Evolutionary conservation across 1,139 yeast genomes (phyloP).

Genomic region (Taphrina pruni): DNA sequence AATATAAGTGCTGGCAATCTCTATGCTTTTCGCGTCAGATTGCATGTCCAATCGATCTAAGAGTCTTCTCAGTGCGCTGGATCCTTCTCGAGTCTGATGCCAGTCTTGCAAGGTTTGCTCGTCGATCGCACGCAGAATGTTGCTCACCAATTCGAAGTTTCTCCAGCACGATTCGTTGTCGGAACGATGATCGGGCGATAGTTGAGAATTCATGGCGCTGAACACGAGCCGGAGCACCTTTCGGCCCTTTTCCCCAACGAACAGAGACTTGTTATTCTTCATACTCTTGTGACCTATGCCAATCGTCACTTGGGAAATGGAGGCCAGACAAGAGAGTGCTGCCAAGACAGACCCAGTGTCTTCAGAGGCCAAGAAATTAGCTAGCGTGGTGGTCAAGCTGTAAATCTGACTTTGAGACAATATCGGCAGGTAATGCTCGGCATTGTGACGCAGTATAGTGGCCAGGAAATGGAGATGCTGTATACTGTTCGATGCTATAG

Average conservation of each 20-base stretch:
- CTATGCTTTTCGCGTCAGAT: neutral
- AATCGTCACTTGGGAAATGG: neutral
- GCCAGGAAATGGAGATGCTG: conserved; percentile 15
- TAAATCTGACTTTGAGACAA: conserved; percentile 9
- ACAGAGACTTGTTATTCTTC: conserved; percentile 5
- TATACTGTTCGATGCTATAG: neutral
- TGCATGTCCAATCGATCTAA: conserved; percentile 12
- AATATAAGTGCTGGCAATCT: neutral
- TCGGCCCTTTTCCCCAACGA: conserved; percentile 28
- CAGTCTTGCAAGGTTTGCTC: conserved; percentile 7
- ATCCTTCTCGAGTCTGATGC: conserved; percentile 28
- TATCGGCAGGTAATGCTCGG: neutral
- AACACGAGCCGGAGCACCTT: conserved; percentile 34
- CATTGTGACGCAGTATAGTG: conserved; percentile 5
- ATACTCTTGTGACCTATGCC: neutral
- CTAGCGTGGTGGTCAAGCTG: conserved; percentile 23
- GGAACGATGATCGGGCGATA: neutral
- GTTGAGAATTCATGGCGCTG: conserved; percentile 9
- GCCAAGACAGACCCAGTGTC: conserved; percentile 1
- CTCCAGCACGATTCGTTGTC: neutral
- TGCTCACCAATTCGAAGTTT: neutral
- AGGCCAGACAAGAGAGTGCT: conserved; percentile 31
- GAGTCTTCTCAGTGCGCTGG: neutral
- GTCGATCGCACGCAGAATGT: conserved; percentile 8
- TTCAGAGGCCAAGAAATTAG: conserved; percentile 2